phyloP scores from a whole-genome alignment of 2,329 filamentous ascomycete genomes.

The Aspergillus bombycis region DNA sequence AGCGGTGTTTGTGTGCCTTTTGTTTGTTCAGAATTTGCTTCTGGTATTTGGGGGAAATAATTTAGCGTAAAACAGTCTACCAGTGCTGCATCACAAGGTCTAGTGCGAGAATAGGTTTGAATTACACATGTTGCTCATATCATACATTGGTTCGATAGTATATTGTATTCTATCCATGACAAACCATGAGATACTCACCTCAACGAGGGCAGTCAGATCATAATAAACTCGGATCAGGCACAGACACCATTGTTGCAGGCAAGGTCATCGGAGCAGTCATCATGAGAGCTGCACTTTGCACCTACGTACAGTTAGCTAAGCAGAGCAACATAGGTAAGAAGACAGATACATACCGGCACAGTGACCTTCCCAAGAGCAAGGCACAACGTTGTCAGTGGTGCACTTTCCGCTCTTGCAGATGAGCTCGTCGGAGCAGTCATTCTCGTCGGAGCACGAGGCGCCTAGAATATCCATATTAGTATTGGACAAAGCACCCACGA shows the following conservation, averaged over 20 bases:
- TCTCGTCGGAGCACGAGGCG: conserved; percentile 10
- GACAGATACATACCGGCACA: background rate
- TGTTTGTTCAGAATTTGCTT: background rate
- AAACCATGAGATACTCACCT: background rate
- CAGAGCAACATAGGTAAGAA: background rate
- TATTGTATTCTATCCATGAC: background rate
- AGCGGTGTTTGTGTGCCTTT: background rate
- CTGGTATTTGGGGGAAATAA: background rate
- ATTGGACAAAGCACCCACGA: background rate
- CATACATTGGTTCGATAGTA: background rate
- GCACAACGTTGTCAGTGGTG: background rate
- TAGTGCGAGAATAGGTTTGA: too few species aligned
- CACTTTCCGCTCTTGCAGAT: conserved; percentile 18
- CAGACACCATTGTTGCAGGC: background rate
- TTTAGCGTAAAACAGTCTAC: too few species aligned
- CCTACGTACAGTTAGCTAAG: background rate
- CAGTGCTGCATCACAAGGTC: too few species aligned
- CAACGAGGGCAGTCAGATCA: background rate
- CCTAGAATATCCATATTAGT: too few species aligned
- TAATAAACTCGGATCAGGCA: background rate
- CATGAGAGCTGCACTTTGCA: background rate
- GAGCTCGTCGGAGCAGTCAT: conserved; percentile 15
- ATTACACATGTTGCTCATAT: background rate
- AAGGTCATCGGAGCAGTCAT: background rate
- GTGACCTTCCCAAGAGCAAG: conserved; percentile 17